phyloP scores from a whole-genome alignment of 176 grass and related monocot genomes.

The Bonia amplexicaulis region DNA sequence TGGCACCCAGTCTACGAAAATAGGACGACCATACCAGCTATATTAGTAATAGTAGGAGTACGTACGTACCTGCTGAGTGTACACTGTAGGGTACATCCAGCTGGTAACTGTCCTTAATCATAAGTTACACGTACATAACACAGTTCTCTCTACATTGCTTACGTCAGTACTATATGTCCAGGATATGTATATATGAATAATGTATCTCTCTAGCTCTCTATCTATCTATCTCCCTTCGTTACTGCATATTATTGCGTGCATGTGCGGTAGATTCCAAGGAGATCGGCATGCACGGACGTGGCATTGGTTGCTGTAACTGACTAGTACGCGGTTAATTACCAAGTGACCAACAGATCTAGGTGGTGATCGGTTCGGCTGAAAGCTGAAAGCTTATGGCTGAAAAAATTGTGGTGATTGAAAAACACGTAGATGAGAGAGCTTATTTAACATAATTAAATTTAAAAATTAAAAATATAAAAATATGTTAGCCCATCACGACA shows the following conservation, averaged over 20 bases:
- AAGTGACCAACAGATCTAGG: neutral
- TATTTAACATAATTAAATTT: too few relatives aligned
- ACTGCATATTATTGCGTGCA: neutral
- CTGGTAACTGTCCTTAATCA: neutral
- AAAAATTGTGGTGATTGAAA: too few relatives aligned
- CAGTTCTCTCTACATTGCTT: neutral
- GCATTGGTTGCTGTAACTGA: neutral
- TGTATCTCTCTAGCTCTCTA: neutral
- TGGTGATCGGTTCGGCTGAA: too few relatives aligned
- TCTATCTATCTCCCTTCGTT: neutral
- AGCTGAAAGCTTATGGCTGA: too few relatives aligned
- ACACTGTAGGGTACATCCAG: neutral
- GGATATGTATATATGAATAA: neutral
- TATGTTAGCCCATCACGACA: too few relatives aligned
- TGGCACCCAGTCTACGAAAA: too few relatives aligned
- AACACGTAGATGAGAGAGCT: too few relatives aligned
- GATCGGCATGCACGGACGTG: neutral
- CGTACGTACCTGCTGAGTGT: too few relatives aligned
- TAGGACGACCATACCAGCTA: too few relatives aligned
- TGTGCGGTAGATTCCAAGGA: neutral
- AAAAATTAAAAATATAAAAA: too few relatives aligned
- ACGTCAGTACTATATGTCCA: neutral
- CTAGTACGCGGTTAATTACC: neutral
- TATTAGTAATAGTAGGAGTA: neutral
- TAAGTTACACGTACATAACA: neutral